Percentiles rank a stretch among this genome's conserved stretches.
Conservation (phyloP, 768 basidiomycete species). For the Suillus decipiens region DNA sequence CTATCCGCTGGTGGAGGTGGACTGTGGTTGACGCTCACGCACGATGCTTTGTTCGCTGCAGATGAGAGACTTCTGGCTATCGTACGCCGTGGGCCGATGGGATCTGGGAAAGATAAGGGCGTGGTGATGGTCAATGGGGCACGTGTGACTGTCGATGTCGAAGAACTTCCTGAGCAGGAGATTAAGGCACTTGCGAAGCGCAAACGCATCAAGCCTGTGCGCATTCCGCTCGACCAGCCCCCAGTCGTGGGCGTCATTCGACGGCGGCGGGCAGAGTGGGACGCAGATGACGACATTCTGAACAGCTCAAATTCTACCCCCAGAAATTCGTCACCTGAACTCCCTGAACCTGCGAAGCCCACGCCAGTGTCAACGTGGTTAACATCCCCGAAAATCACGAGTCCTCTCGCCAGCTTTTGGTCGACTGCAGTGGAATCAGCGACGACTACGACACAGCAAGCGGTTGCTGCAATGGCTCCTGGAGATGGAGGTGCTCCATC, state of each 20-base stretch:
- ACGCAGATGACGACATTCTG: slow-evolving; percentile 45
- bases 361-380: slow-evolving; percentile 39
- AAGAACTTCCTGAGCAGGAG: slow-evolving; percentile 85
- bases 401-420: slow-evolving; percentile 71
- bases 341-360: slow-evolving; percentile 16
- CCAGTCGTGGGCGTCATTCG: slow-evolving; percentile 75
- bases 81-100: slow-evolving; percentile 67
- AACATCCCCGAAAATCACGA: slow-evolving; percentile 65
- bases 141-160: slow-evolving; percentile 80
- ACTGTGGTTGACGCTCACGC: slow-evolving; percentile 89
- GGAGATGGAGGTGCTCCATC: slow-evolving; percentile 47
- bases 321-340: slow-evolving; percentile 24
- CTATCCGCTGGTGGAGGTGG: slow-evolving; percentile 89
- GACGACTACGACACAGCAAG: slow-evolving; percentile 69
- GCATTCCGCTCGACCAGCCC: slow-evolving; percentile 93
- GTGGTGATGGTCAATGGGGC: slow-evolving; percentile 88
- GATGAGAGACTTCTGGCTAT: slow-evolving; percentile 77
- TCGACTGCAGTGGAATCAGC: slow-evolving; percentile 77
- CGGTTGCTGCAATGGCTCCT: slow-evolving; percentile 77
- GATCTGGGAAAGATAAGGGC: slow-evolving; percentile 71
- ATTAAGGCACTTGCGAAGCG: slow-evolving; percentile 79
- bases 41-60: slow-evolving; percentile 76
- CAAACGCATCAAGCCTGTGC: slow-evolving; percentile 82
- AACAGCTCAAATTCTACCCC: slow-evolving; percentile 20
- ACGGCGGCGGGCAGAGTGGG: slow-evolving; percentile 72